Evolutionary conservation across 371 early-diverging fungal genomes (phyloP), one percentile per base, ranked within the genome.

Genomic region (Apophysomyces sp.): DNA sequence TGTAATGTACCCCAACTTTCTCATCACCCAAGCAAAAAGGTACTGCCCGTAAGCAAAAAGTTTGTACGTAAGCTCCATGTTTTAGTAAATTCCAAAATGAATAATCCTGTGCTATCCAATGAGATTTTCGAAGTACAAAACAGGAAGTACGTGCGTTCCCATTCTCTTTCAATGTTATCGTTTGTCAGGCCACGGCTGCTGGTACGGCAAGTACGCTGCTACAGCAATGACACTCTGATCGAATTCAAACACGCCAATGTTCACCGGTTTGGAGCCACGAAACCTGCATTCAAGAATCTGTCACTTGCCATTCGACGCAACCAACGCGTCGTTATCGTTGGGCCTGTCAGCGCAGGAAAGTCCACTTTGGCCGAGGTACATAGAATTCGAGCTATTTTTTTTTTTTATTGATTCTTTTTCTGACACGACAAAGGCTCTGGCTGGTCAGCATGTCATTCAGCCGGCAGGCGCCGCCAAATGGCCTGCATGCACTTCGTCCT

Each of bases 351-450:
- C 66, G 75, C 82, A 9, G 82, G 82, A 27, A 78, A 78, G 55
- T 71, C 78, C 1, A 81, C 79, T 0, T 60, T 81, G 21, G 82
- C 82, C n/a, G 80, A 81, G 59, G 81, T 74, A 67, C 57, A 31
- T 26, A 3, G 6, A 13, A 32, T 31, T 16, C 29, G 7, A 44
- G 13, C n/a, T n/a, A n/a, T n/a, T 31, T 34, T 36, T 15, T 57
- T 16, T 52, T 37, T 34, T 53, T 32, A 32, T 44, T 52, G 11
- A 29, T 7, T 40, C 0, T 39, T 30, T 60, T 31, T 58, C 27
- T 44, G 16, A 13, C 26, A 27, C 11, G 6, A 36, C 60, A 7
- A 6, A 72, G 81, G 57, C 78, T n/a, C 61, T 81, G 34, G 72
- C 78, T 3, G 81, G 81, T 21, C 62, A 66, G 57, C 81, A 76